These are phyloP conservation scores for Ascochyta lentis DNA, from an alignment of 2,329 filamentous ascomycete genomes.

Conservation along the genomic window DNA sequence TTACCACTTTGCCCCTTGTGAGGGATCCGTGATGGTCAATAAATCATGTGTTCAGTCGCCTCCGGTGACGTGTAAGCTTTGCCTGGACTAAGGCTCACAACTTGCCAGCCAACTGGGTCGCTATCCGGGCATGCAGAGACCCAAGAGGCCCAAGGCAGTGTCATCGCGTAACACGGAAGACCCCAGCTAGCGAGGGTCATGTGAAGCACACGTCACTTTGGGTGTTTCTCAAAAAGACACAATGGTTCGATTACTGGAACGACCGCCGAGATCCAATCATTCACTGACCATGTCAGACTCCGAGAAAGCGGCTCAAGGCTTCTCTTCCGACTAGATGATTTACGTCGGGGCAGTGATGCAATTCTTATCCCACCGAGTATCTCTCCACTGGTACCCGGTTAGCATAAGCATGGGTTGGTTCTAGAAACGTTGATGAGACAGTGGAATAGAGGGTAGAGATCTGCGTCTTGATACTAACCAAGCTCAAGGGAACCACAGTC, in stretches of 20 bases:
- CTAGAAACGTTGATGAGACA: constrained; percentile 9
- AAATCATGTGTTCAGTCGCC: not conserved
- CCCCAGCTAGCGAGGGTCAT: too few relatives aligned
- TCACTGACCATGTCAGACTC: not conserved
- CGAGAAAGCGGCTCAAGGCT: not conserved
- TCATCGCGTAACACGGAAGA: too few relatives aligned
- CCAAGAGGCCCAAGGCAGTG: too few relatives aligned
- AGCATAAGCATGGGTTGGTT: not conserved
- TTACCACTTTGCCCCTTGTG: not conserved
- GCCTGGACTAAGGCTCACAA: too few relatives aligned
- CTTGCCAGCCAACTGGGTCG: too few relatives aligned
- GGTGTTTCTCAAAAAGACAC: too few relatives aligned
- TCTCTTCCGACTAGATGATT: not conserved
- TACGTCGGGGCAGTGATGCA: not conserved
- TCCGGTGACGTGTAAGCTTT: too few relatives aligned
- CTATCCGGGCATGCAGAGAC: too few relatives aligned
- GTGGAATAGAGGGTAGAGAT: constrained; percentile 5
- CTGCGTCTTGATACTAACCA: not conserved
- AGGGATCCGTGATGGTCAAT: not conserved
- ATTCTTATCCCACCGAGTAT: not conserved
- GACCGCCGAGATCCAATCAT: too few relatives aligned
- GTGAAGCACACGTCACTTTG: too few relatives aligned
- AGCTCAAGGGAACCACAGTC: too few relatives aligned
- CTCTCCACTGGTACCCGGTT: constrained; percentile 5
- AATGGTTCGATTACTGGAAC: too few relatives aligned